Evolutionary conservation across 768 basidiomycete genomes (phyloP).

Genomic region (Heimioporus sp.): DNA sequence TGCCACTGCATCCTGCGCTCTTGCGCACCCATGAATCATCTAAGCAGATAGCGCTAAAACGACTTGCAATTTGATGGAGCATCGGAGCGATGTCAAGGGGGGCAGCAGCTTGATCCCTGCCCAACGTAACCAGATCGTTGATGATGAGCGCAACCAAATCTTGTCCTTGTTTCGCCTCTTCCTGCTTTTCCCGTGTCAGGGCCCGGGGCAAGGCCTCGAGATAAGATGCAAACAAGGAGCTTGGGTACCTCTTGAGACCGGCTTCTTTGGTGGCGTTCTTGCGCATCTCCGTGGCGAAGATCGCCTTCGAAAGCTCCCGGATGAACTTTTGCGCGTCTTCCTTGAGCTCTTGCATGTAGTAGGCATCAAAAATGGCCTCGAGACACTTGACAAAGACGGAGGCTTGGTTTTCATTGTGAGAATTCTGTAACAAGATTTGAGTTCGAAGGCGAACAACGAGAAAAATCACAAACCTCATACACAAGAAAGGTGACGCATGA

Average conservation of each 20-base stretch:
- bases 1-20: constrained; percentile 84
- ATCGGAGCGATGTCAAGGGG: constrained; percentile 61
- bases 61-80: constrained; percentile 77
- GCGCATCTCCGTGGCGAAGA: constrained; percentile 76
- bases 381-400: constrained; percentile 66
- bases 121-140: constrained; percentile 61
- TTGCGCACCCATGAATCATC: constrained; percentile 91
- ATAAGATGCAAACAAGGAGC: constrained; percentile 60
- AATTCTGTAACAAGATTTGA: constrained; percentile 46
- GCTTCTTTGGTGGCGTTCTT: constrained; percentile 54
- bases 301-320: constrained; percentile 60
- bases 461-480: constrained; percentile 57
- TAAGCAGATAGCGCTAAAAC: constrained; percentile 83
- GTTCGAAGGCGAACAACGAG: not conserved
- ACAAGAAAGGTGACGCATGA: constrained; percentile 67
- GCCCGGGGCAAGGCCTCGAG: constrained; percentile 82
- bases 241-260: constrained; percentile 51
- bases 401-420: constrained; percentile 70
- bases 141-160: constrained; percentile 62
- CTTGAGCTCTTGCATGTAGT: constrained; percentile 66
- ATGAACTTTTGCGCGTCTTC: constrained; percentile 70
- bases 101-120: constrained; percentile 42
- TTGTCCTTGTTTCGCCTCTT: constrained; percentile 60
- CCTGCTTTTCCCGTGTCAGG: constrained; percentile 61
- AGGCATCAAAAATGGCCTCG: constrained; percentile 76